phyloP scores from a whole-genome alignment of 2,329 filamentous ascomycete genomes.

The Aspergillus sp. region DNA sequence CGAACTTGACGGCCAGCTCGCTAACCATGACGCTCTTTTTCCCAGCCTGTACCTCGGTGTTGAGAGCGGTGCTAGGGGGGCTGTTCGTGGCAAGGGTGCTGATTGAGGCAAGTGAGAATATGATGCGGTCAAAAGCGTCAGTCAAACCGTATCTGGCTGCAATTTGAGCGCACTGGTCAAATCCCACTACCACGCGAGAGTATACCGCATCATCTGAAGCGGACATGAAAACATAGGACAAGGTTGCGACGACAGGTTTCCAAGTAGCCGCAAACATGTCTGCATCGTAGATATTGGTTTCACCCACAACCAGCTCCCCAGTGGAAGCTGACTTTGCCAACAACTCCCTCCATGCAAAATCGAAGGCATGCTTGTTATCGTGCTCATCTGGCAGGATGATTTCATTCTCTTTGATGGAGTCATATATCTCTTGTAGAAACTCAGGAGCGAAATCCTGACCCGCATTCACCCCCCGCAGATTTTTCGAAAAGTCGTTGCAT shows the following conservation, averaged over 20 bases:
- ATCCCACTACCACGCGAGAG: conserved; percentile 88
- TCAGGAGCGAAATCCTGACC: conserved; percentile 81
- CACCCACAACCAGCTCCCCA: conserved; percentile 74
- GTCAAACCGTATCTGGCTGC: conserved; percentile 81
- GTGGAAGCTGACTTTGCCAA: conserved; percentile 80
- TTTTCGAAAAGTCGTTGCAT: conserved; percentile 78
- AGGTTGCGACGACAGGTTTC: conserved; percentile 90
- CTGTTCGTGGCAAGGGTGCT: conserved; percentile 79
- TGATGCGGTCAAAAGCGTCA: conserved; percentile 89
- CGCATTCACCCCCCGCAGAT: conserved; percentile 87
- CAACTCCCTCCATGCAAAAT: conserved; percentile 96
- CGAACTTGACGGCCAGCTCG: conserved; percentile 93
- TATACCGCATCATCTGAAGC: conserved; percentile 97
- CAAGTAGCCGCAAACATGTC: conserved; percentile 98
- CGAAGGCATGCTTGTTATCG: conserved; percentile 93
- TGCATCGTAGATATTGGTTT: conserved; percentile 93
- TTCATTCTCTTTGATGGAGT: conserved; percentile 89
- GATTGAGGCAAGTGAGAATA: conserved; percentile 88
- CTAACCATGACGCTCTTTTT: conserved; percentile 98
- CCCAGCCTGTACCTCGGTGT: conserved; percentile 92
- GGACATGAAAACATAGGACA: conserved; percentile 99
- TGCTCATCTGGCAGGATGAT: conserved; percentile 98
- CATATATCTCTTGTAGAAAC: conserved; percentile 84
- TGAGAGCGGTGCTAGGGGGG: conserved; percentile 81
- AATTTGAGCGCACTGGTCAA: conserved; percentile 94